These are phyloP conservation scores for Hirsutella rhossiliensis DNA, from an alignment of 2,329 filamentous ascomycete genomes.

Conservation along the genomic window DNA sequence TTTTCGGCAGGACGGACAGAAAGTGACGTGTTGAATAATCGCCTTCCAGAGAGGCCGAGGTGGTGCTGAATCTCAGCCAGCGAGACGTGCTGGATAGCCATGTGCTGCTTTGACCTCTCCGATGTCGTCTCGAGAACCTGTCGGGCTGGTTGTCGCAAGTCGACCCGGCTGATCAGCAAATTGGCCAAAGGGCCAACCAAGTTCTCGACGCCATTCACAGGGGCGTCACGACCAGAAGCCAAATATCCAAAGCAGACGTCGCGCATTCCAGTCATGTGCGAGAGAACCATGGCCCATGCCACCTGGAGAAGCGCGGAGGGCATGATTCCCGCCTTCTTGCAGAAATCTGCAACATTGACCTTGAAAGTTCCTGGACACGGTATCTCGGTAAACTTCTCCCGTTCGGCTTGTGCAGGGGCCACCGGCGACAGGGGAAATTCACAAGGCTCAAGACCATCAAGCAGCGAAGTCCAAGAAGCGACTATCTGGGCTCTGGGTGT, in stretches of 20 bases:
- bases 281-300: slow-evolving; percentile 37
- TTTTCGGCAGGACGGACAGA: slow-evolving; percentile 15
- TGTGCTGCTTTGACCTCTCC: slow-evolving; percentile 29
- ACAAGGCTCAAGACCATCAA: slow-evolving; percentile 4
- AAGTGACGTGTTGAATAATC: slow-evolving; percentile 19
- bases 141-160: slow-evolving; percentile 13
- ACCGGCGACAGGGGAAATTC: slow-evolving; percentile 3
- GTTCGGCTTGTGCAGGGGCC: not conserved
- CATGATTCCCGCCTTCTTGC: slow-evolving; percentile 28
- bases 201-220: slow-evolving; percentile 32
- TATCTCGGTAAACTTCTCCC: slow-evolving; percentile 1
- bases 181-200: slow-evolving; percentile 41
- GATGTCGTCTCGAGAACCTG: slow-evolving; percentile 31
- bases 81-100: slow-evolving; percentile 37
- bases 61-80: slow-evolving; percentile 31
- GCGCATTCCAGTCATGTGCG: slow-evolving; percentile 29
- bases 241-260: slow-evolving; percentile 43
- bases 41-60: slow-evolving; percentile 9
- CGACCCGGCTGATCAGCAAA: slow-evolving; percentile 38
- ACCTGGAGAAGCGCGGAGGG: slow-evolving; percentile 37
- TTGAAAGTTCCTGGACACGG: not conserved
- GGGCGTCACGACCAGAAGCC: slow-evolving; percentile 38
- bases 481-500: slow-evolving; percentile 2
- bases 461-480: slow-evolving; percentile 5
- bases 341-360: slow-evolving; percentile 14